Evolutionary conservation across 129 eudicot genomes (phyloP), one percentile per base, ranked within the genome.

Genomic region (Lactuca saligna): DNA sequence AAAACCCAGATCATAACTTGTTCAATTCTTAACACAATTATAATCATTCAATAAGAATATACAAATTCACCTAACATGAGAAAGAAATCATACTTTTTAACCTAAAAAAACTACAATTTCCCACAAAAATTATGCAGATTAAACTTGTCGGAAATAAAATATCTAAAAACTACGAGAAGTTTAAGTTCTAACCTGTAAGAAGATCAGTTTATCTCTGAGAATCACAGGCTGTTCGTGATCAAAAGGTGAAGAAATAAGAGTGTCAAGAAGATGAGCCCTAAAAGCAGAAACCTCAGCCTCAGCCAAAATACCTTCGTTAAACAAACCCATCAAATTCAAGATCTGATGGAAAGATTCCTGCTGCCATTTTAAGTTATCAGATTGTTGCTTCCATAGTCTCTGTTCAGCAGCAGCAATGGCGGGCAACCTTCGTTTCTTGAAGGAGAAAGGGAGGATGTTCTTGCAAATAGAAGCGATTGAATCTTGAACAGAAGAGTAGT

Each of bases 301-400:
- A 25, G 85, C 77, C 78, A 94, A 58, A 32, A 94, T 94, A 0
- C 97, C 99, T 68, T 94, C 99, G 65, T 94, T 87, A 54, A 77
- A 84, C 68, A 94, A 73, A 6, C 99, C 99, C 85, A 90, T 79
- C 39, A 79, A 79, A 14, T 79, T 79, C 66, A 79, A 82, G 61
- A 94, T 94, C 80, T 90, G 95, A 39, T 94, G 99, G 68, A 81
- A 94, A 1, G 97, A 87, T 0, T 94, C 95, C 58, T 94, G 99
- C 82, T 94, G 99, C 97, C 99, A 94, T 58, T 94, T 94, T 33
- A 94, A 75, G 65, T 94, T 85, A 71, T 89, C 99, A 3, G 97
- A 87, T 39, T 79, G 83, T 6, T 66, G 79, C 75, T 79, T 73
- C 71, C 79, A 73, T 29, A 79, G 71, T 25, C 83, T 56, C 68